Evolutionary conservation across 768 basidiomycete genomes (phyloP), one percentile per base, ranked within the genome.

Genomic region (Hemileccinum rubropunctum): DNA sequence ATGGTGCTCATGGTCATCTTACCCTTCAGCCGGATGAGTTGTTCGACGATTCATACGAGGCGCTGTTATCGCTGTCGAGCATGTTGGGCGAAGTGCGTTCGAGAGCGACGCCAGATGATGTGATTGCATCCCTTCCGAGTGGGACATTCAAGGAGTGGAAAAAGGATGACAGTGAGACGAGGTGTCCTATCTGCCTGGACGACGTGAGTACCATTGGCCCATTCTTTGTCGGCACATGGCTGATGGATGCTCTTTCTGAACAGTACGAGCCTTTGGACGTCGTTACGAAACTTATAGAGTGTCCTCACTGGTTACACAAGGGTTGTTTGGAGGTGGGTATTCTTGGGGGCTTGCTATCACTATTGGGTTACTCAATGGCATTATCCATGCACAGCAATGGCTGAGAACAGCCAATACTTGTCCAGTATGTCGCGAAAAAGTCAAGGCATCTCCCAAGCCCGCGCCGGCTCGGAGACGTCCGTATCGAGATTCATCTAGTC

Each of bases 171-270:
- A 82, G 82, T 48, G 89, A 91, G 54, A 72, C 78, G 48, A 76
- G 88, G 39, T 92, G 90, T 66, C 88, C 90, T 2, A 91, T 92
- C 46, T 92, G 90, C 61, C 67, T 91, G 54, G 89, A 91, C 53
- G 89, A 92, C 67, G 89, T 89, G 60, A 46, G 86, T 76, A 1
- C 8, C n/a, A 9, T 28, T 6, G 9, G 14, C 33, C 15, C 14
- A 6, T 26, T 34, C 13, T 13, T 11, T 28, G n/a, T 32, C 1
- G 8, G 10, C 1, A 17, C 38, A 21, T 32, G 57, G 37, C n/a
- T n/a, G n/a, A 53, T 18, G n/a, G 34, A 18, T 38, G 14, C 33
- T 28, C 43, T 26, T 57, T 38, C 50, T 39, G 39, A 52, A 41
- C 47, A 91, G 89, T 92, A 91, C 55, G 69, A 72, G 45, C 71